Evolutionary conservation across 306 rosid species (phyloP), one percentile per base, ranked within the genome.

Genomic region (Rosa chinensis): DNA sequence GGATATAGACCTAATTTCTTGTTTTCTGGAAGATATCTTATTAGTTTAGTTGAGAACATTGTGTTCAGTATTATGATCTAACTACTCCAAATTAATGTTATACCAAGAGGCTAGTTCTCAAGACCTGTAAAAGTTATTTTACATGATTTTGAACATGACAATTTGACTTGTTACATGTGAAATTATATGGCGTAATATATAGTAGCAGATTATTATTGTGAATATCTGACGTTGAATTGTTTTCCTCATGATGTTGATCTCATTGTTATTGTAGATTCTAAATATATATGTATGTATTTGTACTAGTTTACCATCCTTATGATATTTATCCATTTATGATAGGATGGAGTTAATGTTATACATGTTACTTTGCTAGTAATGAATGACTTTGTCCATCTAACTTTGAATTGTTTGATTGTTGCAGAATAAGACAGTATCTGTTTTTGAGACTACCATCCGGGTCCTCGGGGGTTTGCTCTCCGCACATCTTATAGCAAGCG

Each of bases 351-450:
- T 64, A 35, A 64, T 32, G 21, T 16, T 64, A 32, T 32, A 6
- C n/a, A 35, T 35, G 66, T 5, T 25, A 11, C 39, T 14, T 40
- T 16, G 10, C 28, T 62, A 8, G 13, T 58, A 32, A 8, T 49
- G 2, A 23, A 13, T 47, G 55, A 66, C 72, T 43, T 61, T 43
- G 16, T 53, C 44, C 32, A 53, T 73, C 72, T 81, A 66, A 82
- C 50, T 58, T 37, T 66, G 43, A 55, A 16, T 8, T 48, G 17
- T 49, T 37, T 37, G 10, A 17, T 77, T 79, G 23, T 76, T 92
- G 84, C 97, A 94, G 99, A 94, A 94, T 86, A 94, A 92, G 84
- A 94, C 99, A 10, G 97, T 94, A 62, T 94, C 99, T 47, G 74
- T 92, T 69, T 94, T 94, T 66, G 99, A 94, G 92, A 94, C 99